Conservation (phyloP, 306 rosid genomes). For the Lathyrus sativus region DNA sequence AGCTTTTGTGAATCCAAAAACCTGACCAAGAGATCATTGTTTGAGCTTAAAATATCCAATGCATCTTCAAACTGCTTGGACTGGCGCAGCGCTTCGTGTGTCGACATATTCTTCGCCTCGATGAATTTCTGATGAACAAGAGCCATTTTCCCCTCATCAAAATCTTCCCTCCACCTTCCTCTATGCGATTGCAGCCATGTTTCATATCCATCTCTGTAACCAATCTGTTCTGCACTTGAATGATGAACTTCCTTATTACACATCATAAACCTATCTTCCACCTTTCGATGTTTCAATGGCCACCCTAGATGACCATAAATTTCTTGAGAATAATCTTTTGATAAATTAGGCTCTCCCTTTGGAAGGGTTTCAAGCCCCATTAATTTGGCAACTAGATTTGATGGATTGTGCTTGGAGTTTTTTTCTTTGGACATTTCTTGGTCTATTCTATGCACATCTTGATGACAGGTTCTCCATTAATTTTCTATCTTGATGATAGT, state of each 20-base stretch:
- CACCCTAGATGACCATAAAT: constrained; percentile 46
- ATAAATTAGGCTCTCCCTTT: constrained; percentile 50
- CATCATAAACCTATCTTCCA: constrained; percentile 47
- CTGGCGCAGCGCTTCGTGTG: constrained; percentile 64
- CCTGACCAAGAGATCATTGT: constrained; percentile 67
- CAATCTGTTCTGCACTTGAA: constrained; percentile 47
- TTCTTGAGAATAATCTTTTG: constrained; percentile 55
- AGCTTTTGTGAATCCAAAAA: constrained; percentile 68
- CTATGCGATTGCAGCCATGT: constrained; percentile 62
- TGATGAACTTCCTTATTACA: constrained; percentile 56
- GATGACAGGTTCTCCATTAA: constrained; percentile 56
- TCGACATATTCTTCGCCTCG: constrained; percentile 70
- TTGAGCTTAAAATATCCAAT: constrained; percentile 81
- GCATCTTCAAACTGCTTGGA: constrained; percentile 81
- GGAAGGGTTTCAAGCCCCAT: constrained; percentile 93
- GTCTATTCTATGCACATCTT: constrained; percentile 65
- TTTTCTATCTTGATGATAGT: constrained; percentile 55
- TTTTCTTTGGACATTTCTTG: constrained; percentile 76
- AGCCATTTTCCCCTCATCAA: constrained; percentile 64
- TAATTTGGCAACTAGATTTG: constrained; percentile 88
- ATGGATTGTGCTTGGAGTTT: constrained; percentile 58
- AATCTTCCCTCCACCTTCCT: constrained; percentile 47
- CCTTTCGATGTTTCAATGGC: constrained; percentile 57
- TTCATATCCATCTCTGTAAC: constrained; percentile 62
- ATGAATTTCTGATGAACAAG: constrained; percentile 69